Conservation (phyloP, 441 rosid genomes). For the Jatropha multifida region DNA sequence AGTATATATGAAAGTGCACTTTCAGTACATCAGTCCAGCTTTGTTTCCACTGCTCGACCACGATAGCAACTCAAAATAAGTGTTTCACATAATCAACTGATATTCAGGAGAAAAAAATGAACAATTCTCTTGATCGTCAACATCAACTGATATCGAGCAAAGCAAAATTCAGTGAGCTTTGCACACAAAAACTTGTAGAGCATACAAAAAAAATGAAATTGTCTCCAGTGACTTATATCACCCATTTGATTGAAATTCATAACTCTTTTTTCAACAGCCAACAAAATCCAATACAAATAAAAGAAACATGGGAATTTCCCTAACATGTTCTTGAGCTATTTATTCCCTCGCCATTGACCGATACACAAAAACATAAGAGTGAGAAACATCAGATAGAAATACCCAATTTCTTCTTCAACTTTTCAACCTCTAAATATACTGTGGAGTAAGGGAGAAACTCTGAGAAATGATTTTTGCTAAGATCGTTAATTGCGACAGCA, state of each 20-base stretch:
- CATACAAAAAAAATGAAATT: background rate
- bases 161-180: background rate
- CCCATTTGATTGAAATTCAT: conserved; percentile 34
- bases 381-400: conserved; percentile 48
- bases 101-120: no score
- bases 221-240: conserved; percentile 6
- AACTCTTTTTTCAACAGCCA: conserved; percentile 29
- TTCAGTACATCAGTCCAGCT: no score
- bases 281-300: conserved; percentile 29
- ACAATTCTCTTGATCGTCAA: no score
- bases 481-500: conserved; percentile 91
- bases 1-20: no score
- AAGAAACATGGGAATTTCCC: conserved; percentile 30
- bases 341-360: conserved; percentile 47
- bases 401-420: conserved; percentile 76
- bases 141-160: no score
- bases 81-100: no score
- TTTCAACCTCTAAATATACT: conserved; percentile 91
- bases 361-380: conserved; percentile 26
- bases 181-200: background rate
- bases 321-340: conserved; percentile 50
- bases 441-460: conserved; percentile 96
- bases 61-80: no score
- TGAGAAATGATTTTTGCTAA: conserved; percentile 68
- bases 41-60: no score